Base-by-base conservation (phyloP, 176 grass and related monocot species). In the maize (Zea mays) region DNA sequence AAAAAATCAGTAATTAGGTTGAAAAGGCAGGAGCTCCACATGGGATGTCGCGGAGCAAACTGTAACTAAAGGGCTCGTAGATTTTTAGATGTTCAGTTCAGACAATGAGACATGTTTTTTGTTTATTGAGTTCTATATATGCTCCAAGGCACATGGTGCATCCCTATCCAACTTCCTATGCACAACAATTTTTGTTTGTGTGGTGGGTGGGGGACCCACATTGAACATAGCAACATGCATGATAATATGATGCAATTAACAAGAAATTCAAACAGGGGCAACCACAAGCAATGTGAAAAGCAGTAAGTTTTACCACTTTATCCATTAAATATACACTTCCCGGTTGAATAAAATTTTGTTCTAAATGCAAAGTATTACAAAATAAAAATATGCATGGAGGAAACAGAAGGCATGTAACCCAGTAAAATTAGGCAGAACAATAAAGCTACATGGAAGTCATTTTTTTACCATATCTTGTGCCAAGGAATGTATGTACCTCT, bases 111-210 rank as follows among this genome's bases (percentile, higher is more conserved):
- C 48, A 36, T 8, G 12, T 33, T 44, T 74, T 65, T 12, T 55
- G 51, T 61, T 62, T 12, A 54, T 7, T 70, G 36, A 50, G 12
- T 59, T 13, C 4, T 69, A 41, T 74, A 74, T 35, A 86, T 45
- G 13, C 7, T n/a, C 17, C 12, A 72, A 49, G 41, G 49, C 1
- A 82, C 17, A 14, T 39, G 33, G 33, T 72, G 66, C 54, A 58
- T 16, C n/a, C 10, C 5, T 35, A 71, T 64, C 66, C 34, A 51
- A 27, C 38, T 82, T 82, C 56, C 20, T 39, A 77, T 10, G 10
- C 70, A 4, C 4, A 51, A 76, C 11, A 64, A 15, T 52, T 52
- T 52, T 14, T 16, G 50, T 11, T 27, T 27, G 45, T 17, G 15
- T 16, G 50, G 50, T 52, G 3, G 49, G 49, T 14, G 45, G 27